Percentiles rank a stretch among this genome's conserved stretches.
phyloP scores from a whole-genome alignment of 148 eudicot species.

The Spergularia bocconei region DNA sequence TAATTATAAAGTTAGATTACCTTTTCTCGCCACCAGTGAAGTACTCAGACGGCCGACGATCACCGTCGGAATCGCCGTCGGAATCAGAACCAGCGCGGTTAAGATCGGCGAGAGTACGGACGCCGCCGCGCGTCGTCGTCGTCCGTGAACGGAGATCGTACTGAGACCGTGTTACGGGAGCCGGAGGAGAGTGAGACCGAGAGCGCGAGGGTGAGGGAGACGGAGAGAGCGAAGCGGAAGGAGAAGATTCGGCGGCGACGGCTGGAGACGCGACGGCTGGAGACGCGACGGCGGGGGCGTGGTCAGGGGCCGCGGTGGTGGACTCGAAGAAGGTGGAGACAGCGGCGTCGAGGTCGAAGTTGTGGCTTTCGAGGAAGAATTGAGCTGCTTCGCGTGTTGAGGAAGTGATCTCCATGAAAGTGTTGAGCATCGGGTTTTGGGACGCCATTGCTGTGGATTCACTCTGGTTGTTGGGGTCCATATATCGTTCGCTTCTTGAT shows the following conservation, averaged over 20 bases:
- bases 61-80: slow-evolving; percentile 36
- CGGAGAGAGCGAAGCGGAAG: slow-evolving; percentile 14
- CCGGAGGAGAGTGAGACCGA: slow-evolving; percentile 46
- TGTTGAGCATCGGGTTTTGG: slow-evolving; percentile 35
- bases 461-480: not conserved
- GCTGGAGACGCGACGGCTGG: slow-evolving; percentile 1
- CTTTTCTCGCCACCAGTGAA: slow-evolving; percentile 73
- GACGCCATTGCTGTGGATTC: slow-evolving; percentile 27
- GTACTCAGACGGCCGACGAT: slow-evolving; percentile 54
- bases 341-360: slow-evolving; percentile 72
- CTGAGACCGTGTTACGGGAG: slow-evolving; percentile 20
- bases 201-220: slow-evolving; percentile 50
- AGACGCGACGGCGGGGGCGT: slow-evolving; percentile 16
- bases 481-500: not conserved
- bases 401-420: slow-evolving; percentile 63
- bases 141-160: slow-evolving; percentile 48
- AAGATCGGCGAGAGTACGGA: slow-evolving; percentile 60
- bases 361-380: slow-evolving; percentile 73
- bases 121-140: slow-evolving; percentile 29
- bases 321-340: slow-evolving; percentile 76
- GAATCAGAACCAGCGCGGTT: slow-evolving; percentile 34
- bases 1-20: slow-evolving; percentile 21
- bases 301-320: slow-evolving; percentile 24
- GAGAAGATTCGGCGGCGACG: slow-evolving; percentile 12
- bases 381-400: slow-evolving; percentile 51